Evolutionary conservation across 805 yeast genomes (phyloP), one percentile per base, ranked within the genome.

Genomic region (Pichia cabralensis): DNA sequence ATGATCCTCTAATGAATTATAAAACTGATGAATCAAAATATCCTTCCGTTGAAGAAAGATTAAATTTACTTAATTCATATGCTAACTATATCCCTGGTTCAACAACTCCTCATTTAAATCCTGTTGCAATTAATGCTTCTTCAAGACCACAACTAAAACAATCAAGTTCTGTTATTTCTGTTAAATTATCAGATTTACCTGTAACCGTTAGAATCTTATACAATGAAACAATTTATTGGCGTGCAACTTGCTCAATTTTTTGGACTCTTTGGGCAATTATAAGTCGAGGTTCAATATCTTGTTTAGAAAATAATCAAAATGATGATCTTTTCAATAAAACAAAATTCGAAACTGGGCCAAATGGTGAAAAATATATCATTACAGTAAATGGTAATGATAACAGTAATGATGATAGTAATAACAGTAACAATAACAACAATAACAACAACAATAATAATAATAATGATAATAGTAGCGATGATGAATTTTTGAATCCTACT

Each of bases 261-360:
- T 89, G 98, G 98, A 69, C 80, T 5, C 52, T 88, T 19, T 89
- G 98, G 98, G 97, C 95, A 1, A 67, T 92, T 28, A 70, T 92
- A 22, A 49, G 51, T 28, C 45, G 43, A 22, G 59, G 59, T 14
- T 33, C 49, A 3, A 31, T 52, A 14, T 24, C 16, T 13, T 30
- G 23, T 5, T 24, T 10, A 16, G 8, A 26, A 24, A 10, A 13
- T 28, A 23, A 11, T 3, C 19, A 21, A 19, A 12, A 5, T 11
- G 23, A 13, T 5, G 13, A 29, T 13, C 35, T 38, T 18, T 28
- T 26, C 26, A 35, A 59, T 52, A 19, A 50, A 52, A 16, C 38
- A 1, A 28, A 30, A 12, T 53, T 59, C 21, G 69, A 63, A 36
- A 46, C 62, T n/a, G 83, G 81, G 4, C 64, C 80, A 22, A 73